phyloP scores from a whole-genome alignment of 306 rosid genomes.

The Cicer chorassanicum region DNA sequence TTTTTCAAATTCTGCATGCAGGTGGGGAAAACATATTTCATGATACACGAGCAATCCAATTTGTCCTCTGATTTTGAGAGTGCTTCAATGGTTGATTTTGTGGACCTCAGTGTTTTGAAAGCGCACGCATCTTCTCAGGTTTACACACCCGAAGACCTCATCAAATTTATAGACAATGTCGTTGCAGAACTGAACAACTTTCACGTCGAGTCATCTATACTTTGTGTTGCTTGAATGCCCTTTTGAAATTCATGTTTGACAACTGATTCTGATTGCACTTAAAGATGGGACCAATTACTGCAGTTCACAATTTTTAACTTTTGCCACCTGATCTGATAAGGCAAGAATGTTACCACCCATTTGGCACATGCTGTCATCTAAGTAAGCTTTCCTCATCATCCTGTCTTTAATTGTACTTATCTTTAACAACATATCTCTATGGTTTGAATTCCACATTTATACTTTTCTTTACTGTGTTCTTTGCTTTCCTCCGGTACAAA shows the following conservation, averaged over 20 bases:
- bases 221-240: conserved; percentile 9
- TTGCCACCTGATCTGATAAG: not conserved
- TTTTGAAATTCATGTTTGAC: conserved; percentile 26
- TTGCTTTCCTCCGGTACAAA: conserved; percentile 35
- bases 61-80: conserved; percentile 44
- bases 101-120: conserved; percentile 48
- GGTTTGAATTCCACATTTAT: not conserved
- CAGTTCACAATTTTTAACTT: conserved; percentile 25
- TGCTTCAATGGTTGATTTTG: conserved; percentile 48
- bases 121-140: conserved; percentile 50
- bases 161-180: conserved; percentile 53
- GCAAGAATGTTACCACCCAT: conserved; percentile 25
- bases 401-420: not conserved
- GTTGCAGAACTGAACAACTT: conserved; percentile 41
- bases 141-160: conserved; percentile 66
- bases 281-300: conserved; percentile 32
- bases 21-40: conserved; percentile 57
- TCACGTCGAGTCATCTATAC: conserved; percentile 18
- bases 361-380: not conserved
- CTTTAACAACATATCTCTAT: not conserved
- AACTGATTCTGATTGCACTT: conserved; percentile 21
- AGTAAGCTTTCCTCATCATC: conserved; percentile 1
- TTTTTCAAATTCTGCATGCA: conserved; percentile 57
- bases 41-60: conserved; percentile 49
- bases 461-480: conserved; percentile 18